Percentiles rank a stretch among this genome's conserved stretches.
Conservation (phyloP, 1,139 yeast genomes). For the Yamadazyma blattariae region DNA sequence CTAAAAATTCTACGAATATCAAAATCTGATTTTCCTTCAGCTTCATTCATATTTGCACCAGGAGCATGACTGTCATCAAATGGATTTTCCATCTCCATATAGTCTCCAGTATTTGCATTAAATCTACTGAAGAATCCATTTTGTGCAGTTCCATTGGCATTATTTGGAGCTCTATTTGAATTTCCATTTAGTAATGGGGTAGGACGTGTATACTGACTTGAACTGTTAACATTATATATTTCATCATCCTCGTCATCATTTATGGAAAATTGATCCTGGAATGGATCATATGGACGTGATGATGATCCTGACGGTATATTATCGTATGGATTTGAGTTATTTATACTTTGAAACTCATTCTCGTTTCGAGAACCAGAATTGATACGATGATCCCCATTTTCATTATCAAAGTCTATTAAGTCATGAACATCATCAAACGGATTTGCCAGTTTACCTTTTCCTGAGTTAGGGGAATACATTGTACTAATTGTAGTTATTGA, state of each 20-base stretch:
- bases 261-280: conserved; percentile 12
- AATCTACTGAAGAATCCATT: conserved; percentile 7
- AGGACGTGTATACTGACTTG: neutral
- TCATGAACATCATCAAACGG: conserved; percentile 26
- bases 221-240: neutral
- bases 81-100: conserved; percentile 24
- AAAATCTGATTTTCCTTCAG: conserved; percentile 10
- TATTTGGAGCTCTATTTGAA: neutral
- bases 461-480: conserved; percentile 7
- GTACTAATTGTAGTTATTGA: no score
- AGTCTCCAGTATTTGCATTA: conserved; percentile 9
- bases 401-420: conserved; percentile 31
- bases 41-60: conserved; percentile 8
- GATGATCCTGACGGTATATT: conserved; percentile 7
- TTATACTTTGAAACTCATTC: no score
- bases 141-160: neutral
- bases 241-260: conserved; percentile 8
- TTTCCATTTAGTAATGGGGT: neutral
- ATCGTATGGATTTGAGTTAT: conserved; percentile 8
- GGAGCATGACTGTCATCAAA: conserved; percentile 26
- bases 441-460: conserved; percentile 8
- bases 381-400: no score
- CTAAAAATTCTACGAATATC: conserved; percentile 14
- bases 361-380: neutral
- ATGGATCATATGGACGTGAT: conserved; percentile 13